A percentile compares a stretch with the other conserved stretches of the same genome.
Evolutionary conservation across 257 asterid species (phyloP).

Genomic region (Solanum tarapatanum): DNA sequence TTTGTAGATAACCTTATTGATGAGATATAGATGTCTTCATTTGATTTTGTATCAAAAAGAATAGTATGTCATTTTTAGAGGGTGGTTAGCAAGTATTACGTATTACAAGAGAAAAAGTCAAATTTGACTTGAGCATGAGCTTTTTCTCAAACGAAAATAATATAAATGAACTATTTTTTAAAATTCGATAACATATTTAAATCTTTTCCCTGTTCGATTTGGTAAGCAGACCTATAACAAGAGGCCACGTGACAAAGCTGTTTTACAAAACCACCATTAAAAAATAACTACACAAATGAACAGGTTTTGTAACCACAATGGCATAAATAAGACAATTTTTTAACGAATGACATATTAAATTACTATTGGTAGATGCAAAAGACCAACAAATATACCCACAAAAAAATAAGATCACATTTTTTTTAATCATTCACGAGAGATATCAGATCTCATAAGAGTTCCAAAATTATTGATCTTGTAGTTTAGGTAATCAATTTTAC

Average conservation of each 20-base stretch:
- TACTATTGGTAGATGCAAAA: not conserved
- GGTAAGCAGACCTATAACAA: too few relatives aligned
- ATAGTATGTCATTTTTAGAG: not conserved
- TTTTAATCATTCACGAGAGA: not conserved
- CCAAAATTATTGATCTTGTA: not conserved
- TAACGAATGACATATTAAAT: too few relatives aligned
- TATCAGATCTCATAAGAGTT: not conserved
- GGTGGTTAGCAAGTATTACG: not conserved
- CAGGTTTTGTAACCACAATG: too few relatives aligned
- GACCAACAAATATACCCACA: not conserved
- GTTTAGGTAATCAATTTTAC: not conserved
- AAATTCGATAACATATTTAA: not conserved
- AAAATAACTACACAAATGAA: rapidly evolving
- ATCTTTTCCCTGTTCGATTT: too few relatives aligned
- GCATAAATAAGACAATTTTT: too few relatives aligned
- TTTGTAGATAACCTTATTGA: not conserved
- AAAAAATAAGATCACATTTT: not conserved
- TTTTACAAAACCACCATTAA: too few relatives aligned
- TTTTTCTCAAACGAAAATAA: too few relatives aligned
- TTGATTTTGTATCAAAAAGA: not conserved
- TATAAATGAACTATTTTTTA: rapidly evolving
- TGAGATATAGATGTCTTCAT: not conserved
- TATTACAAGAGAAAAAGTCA: not conserved
- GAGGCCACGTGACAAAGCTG: too few relatives aligned
- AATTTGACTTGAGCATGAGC: too few relatives aligned